phyloP scores from a whole-genome alignment of 345 rosid genomes.

The Corchorus capsularis region DNA sequence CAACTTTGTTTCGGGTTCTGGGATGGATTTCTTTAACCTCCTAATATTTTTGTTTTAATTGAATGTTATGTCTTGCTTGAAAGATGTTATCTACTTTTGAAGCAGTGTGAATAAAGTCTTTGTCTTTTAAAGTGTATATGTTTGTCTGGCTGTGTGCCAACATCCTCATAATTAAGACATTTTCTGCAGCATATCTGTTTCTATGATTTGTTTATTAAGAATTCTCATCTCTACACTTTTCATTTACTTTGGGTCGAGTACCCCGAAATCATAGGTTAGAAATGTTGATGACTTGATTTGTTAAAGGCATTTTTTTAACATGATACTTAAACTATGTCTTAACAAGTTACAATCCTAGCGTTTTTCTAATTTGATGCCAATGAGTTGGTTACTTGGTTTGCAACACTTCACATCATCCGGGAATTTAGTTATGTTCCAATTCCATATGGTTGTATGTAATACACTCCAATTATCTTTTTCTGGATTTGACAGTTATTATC shows the following conservation, averaged over 20 bases:
- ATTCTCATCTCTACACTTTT: slow-evolving; percentile 8
- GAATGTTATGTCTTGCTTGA: neutral
- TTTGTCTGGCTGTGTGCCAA: neutral
- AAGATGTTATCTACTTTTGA: slow-evolving; percentile 9
- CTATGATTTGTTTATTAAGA: neutral
- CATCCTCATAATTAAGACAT: neutral
- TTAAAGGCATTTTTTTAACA: neutral
- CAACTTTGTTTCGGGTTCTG: neutral
- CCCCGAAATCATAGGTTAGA: neutral
- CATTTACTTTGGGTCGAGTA: slow-evolving; percentile 3
- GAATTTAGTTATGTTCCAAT: neutral
- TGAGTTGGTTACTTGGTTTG: neutral
- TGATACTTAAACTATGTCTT: neutral
- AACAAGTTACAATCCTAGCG: neutral
- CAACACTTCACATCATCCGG: neutral
- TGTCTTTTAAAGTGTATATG: neutral
- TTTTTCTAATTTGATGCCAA: neutral
- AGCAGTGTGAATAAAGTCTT: neutral
- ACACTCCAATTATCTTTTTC: neutral
- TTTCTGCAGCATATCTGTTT: neutral
- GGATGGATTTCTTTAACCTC: neutral
- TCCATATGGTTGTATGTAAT: neutral
- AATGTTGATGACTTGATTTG: neutral
- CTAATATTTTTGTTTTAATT: neutral
- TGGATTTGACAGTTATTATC: neutral